Conservation (phyloP, 2,329 filamentous ascomycete species). For the Sarocladium kiliense region DNA sequence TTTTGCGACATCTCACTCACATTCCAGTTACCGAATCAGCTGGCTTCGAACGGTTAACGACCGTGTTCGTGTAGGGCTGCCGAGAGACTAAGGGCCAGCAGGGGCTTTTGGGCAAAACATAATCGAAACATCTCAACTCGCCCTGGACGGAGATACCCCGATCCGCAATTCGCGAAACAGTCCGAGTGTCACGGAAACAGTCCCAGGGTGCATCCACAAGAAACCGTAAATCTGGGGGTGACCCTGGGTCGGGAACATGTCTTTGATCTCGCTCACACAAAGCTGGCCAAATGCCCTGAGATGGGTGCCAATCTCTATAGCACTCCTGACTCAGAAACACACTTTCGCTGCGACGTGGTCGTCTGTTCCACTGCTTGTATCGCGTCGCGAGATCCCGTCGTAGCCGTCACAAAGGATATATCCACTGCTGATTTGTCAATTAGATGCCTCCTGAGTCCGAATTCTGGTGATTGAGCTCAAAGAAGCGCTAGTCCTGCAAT, state of each 20-base stretch:
- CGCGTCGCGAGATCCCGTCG: not conserved
- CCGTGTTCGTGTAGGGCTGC: too few relatives aligned
- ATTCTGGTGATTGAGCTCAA: not conserved
- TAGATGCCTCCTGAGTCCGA: too few relatives aligned
- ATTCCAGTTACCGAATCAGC: too few relatives aligned
- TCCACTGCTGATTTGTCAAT: not conserved
- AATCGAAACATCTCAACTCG: slow-evolving; percentile 1
- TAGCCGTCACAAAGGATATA: not conserved
- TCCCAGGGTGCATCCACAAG: too few relatives aligned
- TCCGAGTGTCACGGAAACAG: slow-evolving; percentile 3
- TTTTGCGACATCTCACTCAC: not conserved
- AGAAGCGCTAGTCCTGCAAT: slow-evolving; percentile 1
- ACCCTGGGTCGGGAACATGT: too few relatives aligned
- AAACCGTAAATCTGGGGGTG: too few relatives aligned
- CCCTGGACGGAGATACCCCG: not conserved
- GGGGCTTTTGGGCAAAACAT: not conserved
- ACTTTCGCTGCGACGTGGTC: not conserved
- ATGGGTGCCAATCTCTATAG: not conserved
- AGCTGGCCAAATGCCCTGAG: too few relatives aligned
- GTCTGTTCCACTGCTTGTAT: not conserved
- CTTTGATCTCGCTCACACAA: too few relatives aligned
- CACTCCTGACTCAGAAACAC: not conserved
- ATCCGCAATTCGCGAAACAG: not conserved
- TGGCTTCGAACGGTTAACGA: too few relatives aligned
- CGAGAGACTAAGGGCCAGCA: too few relatives aligned